phyloP scores from a whole-genome alignment of 2,329 filamentous ascomycete species.

The Verticillium zaregamsianum region DNA sequence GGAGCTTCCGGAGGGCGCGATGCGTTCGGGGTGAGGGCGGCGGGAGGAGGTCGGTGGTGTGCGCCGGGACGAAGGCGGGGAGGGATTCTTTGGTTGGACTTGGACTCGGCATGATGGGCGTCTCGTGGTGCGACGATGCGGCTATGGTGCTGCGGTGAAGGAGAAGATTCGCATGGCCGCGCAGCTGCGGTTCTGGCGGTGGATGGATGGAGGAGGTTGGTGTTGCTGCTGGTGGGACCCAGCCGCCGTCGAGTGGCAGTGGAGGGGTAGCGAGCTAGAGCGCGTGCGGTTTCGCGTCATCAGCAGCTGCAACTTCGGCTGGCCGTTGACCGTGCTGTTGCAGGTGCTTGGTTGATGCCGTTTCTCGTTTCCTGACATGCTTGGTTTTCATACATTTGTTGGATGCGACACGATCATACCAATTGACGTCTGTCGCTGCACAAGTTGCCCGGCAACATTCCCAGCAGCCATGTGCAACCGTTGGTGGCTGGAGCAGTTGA shows the following conservation, averaged over 20 bases:
- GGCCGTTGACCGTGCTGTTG: too few relatives aligned
- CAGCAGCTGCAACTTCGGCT: too few relatives aligned
- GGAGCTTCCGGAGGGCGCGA: constrained; percentile 66
- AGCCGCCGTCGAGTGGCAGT: not conserved
- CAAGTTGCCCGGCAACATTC: not conserved
- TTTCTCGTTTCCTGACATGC: not conserved
- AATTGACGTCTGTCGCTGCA: not conserved
- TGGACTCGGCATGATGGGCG: constrained; percentile 23
- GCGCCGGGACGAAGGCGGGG: constrained; percentile 19
- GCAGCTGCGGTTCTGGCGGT: not conserved
- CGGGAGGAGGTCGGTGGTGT: constrained; percentile 42
- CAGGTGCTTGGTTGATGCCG: too few relatives aligned
- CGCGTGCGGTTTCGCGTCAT: not conserved
- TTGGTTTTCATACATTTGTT: not conserved
- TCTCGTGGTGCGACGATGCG: not conserved
- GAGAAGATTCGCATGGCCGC: not conserved
- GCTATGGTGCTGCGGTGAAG: not conserved
- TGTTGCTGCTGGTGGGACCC: constrained; percentile 4
- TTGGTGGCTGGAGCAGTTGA: not conserved
- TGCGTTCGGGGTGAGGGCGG: constrained; percentile 61
- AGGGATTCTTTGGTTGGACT: constrained; percentile 25
- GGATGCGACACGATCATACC: not conserved
- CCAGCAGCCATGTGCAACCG: not conserved
- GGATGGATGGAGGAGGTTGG: not conserved
- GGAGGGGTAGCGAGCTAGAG: not conserved